phyloP scores from a whole-genome alignment of 1,139 yeast genomes.

The Lizanozyma gosingica region DNA sequence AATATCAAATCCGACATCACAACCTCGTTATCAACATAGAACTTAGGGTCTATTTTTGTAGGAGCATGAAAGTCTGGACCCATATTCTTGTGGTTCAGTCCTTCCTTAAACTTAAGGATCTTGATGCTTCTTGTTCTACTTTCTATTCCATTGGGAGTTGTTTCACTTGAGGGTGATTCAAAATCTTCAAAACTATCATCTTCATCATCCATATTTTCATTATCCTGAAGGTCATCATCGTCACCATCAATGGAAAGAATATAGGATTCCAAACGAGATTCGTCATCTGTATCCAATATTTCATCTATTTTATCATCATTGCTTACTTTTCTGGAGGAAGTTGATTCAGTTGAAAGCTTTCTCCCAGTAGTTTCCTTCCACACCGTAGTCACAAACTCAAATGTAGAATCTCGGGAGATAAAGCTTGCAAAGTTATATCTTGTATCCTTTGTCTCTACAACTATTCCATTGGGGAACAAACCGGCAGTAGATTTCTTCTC shows the following conservation, averaged over 20 bases:
- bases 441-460: slow-evolving; percentile 61
- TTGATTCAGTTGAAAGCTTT: not conserved
- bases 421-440: slow-evolving; percentile 68
- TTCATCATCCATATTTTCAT: slow-evolving; percentile 17
- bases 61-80: slow-evolving; percentile 34
- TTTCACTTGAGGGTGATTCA: not conserved
- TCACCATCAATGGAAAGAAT: slow-evolving; percentile 30
- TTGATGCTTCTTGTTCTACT: slow-evolving; percentile 5
- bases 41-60: slow-evolving; percentile 15
- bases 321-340: not conserved
- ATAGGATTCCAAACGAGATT: slow-evolving; percentile 15
- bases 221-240: slow-evolving; percentile 16
- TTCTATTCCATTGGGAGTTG: not conserved
- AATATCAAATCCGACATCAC: slow-evolving; percentile 26
- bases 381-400: slow-evolving; percentile 49
- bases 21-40: slow-evolving; percentile 17
- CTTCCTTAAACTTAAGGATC: slow-evolving; percentile 22
- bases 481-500: slow-evolving; percentile 69
- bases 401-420: slow-evolving; percentile 57
- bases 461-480: slow-evolving; percentile 67
- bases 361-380: slow-evolving; percentile 30
- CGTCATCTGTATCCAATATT: not conserved
- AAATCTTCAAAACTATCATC: slow-evolving; percentile 5
- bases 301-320: not conserved
- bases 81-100: slow-evolving; percentile 20